These are phyloP conservation scores for Nemania sp. DNA, from an alignment of 2,329 filamentous ascomycete species.

Conservation along the genomic window DNA sequence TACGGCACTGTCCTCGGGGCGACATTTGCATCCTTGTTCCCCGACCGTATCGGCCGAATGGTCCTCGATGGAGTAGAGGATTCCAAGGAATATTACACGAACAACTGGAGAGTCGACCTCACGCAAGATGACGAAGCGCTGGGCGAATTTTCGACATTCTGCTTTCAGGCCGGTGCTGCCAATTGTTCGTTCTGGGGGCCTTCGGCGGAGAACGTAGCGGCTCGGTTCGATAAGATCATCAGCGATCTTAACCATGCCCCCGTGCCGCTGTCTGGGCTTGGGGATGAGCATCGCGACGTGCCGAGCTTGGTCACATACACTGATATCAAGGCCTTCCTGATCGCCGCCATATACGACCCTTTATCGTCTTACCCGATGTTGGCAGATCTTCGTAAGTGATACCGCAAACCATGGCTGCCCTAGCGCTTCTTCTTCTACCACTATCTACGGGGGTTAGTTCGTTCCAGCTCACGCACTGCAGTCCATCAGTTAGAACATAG, in stretches of 20 bases:
- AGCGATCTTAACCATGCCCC: background rate
- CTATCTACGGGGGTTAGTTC: background rate
- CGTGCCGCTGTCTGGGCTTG: background rate
- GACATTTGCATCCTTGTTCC: background rate
- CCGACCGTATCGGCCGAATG: background rate
- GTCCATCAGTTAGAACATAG: background rate
- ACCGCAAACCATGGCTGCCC: background rate
- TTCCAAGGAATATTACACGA: background rate
- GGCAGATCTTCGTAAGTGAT: background rate
- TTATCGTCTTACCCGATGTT: background rate
- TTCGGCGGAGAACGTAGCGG: background rate
- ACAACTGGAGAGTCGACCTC: background rate
- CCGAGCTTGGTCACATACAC: background rate
- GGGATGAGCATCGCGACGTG: background rate
- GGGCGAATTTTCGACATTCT: background rate
- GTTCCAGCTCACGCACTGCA: background rate
- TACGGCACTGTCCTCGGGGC: background rate
- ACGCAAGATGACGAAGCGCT: background rate
- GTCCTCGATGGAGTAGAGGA: background rate
- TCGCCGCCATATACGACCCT: background rate
- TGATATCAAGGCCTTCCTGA: background rate
- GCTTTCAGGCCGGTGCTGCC: background rate
- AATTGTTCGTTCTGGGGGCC: background rate
- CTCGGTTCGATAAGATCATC: background rate
- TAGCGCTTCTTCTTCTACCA: background rate